Base-by-base conservation (phyloP, 1,284 basidiomycete species). In the Sutorius eximius region DNA sequence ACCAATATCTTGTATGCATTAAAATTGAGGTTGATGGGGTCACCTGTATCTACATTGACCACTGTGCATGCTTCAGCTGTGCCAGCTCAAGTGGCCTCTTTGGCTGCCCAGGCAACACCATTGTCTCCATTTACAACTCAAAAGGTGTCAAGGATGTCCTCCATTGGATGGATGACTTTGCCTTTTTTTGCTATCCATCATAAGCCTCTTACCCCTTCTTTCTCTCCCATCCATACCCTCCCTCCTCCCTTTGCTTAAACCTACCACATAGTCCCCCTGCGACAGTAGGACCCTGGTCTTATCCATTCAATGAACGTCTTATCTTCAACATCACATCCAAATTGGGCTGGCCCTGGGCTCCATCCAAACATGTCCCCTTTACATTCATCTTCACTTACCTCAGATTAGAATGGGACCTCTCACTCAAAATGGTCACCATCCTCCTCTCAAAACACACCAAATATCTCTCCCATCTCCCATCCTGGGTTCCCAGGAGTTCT, bases 361-460 rank as follows among this genome's bases (percentile, higher is more conserved):
- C 49, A 20, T 0, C 16, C 32, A 16, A 68, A 60, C 51, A 42
- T 1, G 15, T 42, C 4, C 40, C 41, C 0, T 42, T 42, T 5
- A 20, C 40, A 3, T 10, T 10, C 0, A 11, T 8, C 1, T 58
- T 64, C 3, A 50, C 36, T 0, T 67, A 66, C 47, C 30, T 68
- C 0, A 60, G 67, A 0, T 66, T 67, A 27, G 0, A 16, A 1
- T 68, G 64, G 64, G 45, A 61, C 20, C 24, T 64, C 0, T 0
- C 5, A 0, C 12, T 7, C 2, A 56, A 56, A 12, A 32, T 41
- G 0, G 50, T 61, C 3, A 22, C 24, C 2, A 57, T 63, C 12
- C 49, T 50, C 1, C 9, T 15, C 0, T 30, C 50, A 3, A 63
- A 61, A 30, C 11, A 10, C 0, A 0, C 5, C 5, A 61, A 53